Evolutionary conservation across 345 rosid genomes (phyloP).

Genomic region (Bruguiera sexangula): DNA sequence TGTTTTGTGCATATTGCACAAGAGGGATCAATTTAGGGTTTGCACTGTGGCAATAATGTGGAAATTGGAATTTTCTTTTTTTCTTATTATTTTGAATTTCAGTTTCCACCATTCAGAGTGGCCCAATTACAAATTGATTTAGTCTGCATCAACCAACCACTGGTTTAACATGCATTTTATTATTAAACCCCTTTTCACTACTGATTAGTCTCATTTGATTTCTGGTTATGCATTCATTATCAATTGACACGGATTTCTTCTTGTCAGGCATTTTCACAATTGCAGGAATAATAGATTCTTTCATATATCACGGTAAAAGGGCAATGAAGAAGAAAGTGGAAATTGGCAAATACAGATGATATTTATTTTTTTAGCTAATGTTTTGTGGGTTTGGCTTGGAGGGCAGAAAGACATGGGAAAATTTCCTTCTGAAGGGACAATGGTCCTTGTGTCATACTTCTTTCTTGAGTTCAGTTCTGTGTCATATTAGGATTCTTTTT

Average conservation of each 20-base stretch:
- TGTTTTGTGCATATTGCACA: too few species aligned
- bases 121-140: too few species aligned
- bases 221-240: not conserved
- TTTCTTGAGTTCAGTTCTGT: not conserved
- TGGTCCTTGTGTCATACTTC: not conserved
- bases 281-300: slow-evolving; percentile 30
- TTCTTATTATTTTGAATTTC: too few species aligned
- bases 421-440: not conserved
- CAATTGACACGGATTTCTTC: not conserved
- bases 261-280: slow-evolving; percentile 26
- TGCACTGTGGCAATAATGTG: too few species aligned
- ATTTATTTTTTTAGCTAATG: not conserved
- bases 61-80: too few species aligned
- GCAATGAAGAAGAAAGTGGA: slow-evolving; percentile 29
- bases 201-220: not conserved
- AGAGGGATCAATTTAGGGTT: too few species aligned
- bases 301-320: slow-evolving; percentile 25
- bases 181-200: not conserved
- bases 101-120: too few species aligned
- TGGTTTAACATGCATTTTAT: too few species aligned
- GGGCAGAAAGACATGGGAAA: not conserved
- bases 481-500: too few species aligned
- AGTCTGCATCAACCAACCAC: too few species aligned
- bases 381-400: not conserved
- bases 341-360: slow-evolving; percentile 23